Conservation (phyloP, 1,284 basidiomycete species). For the Waitea zeae region DNA sequence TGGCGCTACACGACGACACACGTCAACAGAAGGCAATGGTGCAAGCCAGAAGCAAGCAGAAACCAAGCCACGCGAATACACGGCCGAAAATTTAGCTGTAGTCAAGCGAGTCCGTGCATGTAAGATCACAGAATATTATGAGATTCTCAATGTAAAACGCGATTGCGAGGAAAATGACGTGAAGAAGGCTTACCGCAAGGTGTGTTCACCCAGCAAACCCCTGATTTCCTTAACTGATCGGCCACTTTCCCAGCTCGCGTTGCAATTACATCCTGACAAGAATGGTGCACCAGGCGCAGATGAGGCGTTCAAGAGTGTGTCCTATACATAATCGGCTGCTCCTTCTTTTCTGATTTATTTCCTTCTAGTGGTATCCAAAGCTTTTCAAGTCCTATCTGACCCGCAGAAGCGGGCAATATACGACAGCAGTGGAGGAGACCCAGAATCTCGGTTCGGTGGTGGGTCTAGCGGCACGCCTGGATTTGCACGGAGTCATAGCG, state of each 20-base stretch:
- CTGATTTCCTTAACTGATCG: slow-evolving; percentile 1
- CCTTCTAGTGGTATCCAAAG: slow-evolving; percentile 85
- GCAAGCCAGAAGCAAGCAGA: slow-evolving; percentile 16
- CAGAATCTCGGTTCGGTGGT: slow-evolving; percentile 62
- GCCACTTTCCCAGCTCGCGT: slow-evolving; percentile 46
- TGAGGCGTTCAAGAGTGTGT: slow-evolving; percentile 94
- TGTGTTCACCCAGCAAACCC: slow-evolving; percentile 19
- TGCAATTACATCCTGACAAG: slow-evolving; percentile 94
- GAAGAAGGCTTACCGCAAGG: slow-evolving; percentile 97
- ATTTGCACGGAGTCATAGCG: slow-evolving; percentile 33
- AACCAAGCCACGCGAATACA: slow-evolving; percentile 72
- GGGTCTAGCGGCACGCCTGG: slow-evolving; percentile 34
- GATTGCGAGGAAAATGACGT: slow-evolving; percentile 82
- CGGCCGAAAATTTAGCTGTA: slow-evolving; percentile 67
- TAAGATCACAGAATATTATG: slow-evolving; percentile 86
- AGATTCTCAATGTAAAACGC: slow-evolving; percentile 75
- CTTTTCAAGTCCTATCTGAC: slow-evolving; percentile 91
- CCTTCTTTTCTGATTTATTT: slow-evolving; percentile 2
- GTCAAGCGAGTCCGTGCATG: slow-evolving; percentile 82
- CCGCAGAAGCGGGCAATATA: slow-evolving; percentile 82
- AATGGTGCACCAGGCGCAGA: slow-evolving; percentile 96
- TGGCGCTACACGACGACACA: slow-evolving; percentile 39
- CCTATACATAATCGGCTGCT: background rate
- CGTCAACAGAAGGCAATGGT: slow-evolving; percentile 15
- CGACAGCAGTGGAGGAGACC: slow-evolving; percentile 76